phyloP scores from a whole-genome alignment of 73 alveolate genomes.

The Blepharisma stoltei region DNA sequence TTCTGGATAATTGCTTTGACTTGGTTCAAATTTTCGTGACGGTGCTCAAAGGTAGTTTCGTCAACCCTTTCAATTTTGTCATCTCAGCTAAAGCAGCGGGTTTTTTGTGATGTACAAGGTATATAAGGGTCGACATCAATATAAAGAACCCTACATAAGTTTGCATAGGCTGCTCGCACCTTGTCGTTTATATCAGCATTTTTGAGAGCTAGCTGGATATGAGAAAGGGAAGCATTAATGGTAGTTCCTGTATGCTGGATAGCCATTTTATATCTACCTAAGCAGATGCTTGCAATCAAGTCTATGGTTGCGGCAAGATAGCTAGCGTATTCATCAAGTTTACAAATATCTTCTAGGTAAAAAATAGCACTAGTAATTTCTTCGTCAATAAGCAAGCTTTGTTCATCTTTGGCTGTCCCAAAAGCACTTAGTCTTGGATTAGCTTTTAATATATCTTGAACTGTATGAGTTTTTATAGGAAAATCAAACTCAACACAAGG shows the following conservation, averaged over 20 bases:
- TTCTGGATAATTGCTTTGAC: too few species aligned
- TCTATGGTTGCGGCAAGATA: constrained; percentile 12
- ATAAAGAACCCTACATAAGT: not conserved
- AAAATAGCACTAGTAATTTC: not conserved
- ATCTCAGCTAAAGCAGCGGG: constrained; percentile 2
- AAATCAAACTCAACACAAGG: constrained; percentile 20
- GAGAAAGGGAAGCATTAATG: not conserved
- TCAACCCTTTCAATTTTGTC: not conserved
- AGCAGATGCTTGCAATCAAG: not conserved
- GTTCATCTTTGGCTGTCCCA: not conserved
- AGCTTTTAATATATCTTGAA: not conserved
- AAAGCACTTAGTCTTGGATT: not conserved
- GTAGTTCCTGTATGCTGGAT: not conserved
- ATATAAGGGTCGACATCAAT: constrained; percentile 26
- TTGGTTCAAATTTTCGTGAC: too few species aligned
- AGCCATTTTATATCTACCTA: constrained; percentile 11
- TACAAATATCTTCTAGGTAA: not conserved
- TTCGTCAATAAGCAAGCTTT: not conserved
- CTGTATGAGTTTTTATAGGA: not conserved
- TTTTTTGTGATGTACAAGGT: not conserved
- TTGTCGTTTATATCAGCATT: not conserved
- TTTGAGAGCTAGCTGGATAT: not conserved
- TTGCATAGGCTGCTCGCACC: not conserved
- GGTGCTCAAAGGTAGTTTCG: too few species aligned
- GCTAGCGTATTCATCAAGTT: not conserved